Evolutionary conservation across 2,329 filamentous ascomycete species (phyloP).

Genomic region (Hyphodiscus sp.): DNA sequence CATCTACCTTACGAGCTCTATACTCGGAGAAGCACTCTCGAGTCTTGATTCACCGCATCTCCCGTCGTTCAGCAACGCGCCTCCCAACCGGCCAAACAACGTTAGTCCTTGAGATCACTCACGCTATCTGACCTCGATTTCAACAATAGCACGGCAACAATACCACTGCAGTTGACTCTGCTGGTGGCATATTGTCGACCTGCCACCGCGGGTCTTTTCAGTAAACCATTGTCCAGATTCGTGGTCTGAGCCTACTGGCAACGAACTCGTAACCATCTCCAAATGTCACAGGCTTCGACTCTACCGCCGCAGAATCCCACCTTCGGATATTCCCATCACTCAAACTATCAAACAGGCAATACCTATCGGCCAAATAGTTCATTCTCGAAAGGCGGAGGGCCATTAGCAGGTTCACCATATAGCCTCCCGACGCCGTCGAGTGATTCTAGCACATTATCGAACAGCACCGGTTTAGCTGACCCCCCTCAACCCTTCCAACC

Average conservation of each 20-base stretch:
- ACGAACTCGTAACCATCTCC: conserved; percentile 14
- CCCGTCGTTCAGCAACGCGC: neutral
- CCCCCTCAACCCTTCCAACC: conserved; percentile 20
- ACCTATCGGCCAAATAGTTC: conserved; percentile 44
- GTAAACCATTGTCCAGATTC: conserved; percentile 7
- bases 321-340: conserved; percentile 54
- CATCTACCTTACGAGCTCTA: neutral
- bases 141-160: neutral
- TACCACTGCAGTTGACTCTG: neutral
- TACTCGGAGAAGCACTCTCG: neutral
- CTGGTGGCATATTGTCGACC: neutral
- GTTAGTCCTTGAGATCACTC: neutral
- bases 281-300: conserved; percentile 76
- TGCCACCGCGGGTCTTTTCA: neutral
- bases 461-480: conserved; percentile 19
- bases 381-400: conserved; percentile 28
- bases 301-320: conserved; percentile 62
- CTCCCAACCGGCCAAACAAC: neutral
- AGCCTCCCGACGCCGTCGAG: conserved; percentile 27
- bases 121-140: neutral
- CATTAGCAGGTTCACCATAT: conserved; percentile 25
- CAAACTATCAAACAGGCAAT: conserved; percentile 47
- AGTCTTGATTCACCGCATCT: neutral
- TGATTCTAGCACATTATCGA: conserved; percentile 23
- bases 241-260: conserved; percentile 18